Base-by-base conservation (phyloP, 306 rosid genomes). In the Vigna mungo region DNA sequence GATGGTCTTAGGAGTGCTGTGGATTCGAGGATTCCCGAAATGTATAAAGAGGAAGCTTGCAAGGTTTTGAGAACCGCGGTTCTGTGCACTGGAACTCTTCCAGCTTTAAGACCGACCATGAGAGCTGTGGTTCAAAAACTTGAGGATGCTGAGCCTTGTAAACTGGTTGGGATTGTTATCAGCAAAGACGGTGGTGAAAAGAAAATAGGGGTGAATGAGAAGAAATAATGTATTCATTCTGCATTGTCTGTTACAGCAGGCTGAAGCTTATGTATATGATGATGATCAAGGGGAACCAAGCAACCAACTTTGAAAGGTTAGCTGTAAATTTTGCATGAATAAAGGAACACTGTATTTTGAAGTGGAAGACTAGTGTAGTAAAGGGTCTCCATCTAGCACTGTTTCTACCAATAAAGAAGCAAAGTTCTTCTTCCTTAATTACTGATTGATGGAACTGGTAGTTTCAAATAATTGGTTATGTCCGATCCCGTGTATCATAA, bases 61-160 rank as follows among this genome's bases (percentile, higher is more conserved):
- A 92, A 88, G 74, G 90, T 96, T 7, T 9, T 96, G 70, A 91
- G 82, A 79, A 88, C 91, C 17, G 92, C 89, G 2, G 83, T 96
- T 58, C 56, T 92, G 1, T 92, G 99, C 83, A 91, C 98, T 0
- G 85, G 86, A 0, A 86, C 87, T 60, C 81, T 86, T 43, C 98
- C 98, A 0, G 84, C 88, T 37, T 9, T 79, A 9, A 89, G 99
- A 67, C 99, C 98, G 4, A 81, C 85, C 12, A 96, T 96, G 99
- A 89, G 94, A 76, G 81, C 76, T 61, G 99, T 96, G 66, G 98
- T 96, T 53, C 97, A 96, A 43, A 89, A 88, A 91, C 89, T 96
- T 0, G 87, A 89, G 49, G 97, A 88, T 49, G 97, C 91, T 10
- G 91, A 81, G 23, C 91, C 92, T 7, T 81, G 87, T 76, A 85